phyloP scores from a whole-genome alignment of 139 green algal genomes.

The Chlamydomonas sphaeroides region DNA sequence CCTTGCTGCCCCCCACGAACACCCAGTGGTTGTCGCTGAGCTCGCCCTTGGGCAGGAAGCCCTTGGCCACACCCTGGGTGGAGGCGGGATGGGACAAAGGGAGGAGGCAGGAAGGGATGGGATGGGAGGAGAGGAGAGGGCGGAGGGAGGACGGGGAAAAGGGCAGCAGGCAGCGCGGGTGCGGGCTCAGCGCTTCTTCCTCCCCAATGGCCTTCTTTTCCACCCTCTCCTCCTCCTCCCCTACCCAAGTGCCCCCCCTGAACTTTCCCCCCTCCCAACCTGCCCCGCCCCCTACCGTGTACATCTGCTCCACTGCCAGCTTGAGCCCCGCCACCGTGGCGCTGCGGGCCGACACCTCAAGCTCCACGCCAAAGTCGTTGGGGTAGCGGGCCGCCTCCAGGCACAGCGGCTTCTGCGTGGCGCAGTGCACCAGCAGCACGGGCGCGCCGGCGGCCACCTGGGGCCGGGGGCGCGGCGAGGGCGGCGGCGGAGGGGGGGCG shows the following conservation, averaged over 20 bases:
- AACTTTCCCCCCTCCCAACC: background rate
- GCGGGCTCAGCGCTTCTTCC: too few relatives aligned
- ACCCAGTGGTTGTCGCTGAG: slow-evolving; percentile 42
- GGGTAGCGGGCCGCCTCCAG: slow-evolving; percentile 53
- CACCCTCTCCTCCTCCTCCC: too few relatives aligned
- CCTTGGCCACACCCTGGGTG: background rate
- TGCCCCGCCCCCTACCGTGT: background rate
- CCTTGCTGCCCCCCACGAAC: slow-evolving; percentile 47
- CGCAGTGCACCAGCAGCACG: slow-evolving; percentile 54
- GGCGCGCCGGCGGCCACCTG: slow-evolving; percentile 49
- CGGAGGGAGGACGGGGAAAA: background rate
- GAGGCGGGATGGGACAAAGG: background rate
- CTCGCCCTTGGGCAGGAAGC: slow-evolving; percentile 51
- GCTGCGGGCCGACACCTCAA: slow-evolving; percentile 30
- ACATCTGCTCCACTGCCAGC: slow-evolving; percentile 44
- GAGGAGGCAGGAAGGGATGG: background rate
- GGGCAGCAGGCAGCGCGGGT: background rate
- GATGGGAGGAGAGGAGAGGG: background rate
- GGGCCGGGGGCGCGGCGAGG: too few relatives aligned
- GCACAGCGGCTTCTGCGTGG: slow-evolving; percentile 58
- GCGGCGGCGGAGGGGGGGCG: too few relatives aligned
- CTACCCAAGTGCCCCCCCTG: too few relatives aligned
- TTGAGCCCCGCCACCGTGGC: slow-evolving; percentile 38
- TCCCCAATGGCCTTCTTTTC: too few relatives aligned
- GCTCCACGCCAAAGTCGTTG: slow-evolving; percentile 61